phyloP scores from a whole-genome alignment of 331 rosid genomes.

The Quercus phellos region DNA sequence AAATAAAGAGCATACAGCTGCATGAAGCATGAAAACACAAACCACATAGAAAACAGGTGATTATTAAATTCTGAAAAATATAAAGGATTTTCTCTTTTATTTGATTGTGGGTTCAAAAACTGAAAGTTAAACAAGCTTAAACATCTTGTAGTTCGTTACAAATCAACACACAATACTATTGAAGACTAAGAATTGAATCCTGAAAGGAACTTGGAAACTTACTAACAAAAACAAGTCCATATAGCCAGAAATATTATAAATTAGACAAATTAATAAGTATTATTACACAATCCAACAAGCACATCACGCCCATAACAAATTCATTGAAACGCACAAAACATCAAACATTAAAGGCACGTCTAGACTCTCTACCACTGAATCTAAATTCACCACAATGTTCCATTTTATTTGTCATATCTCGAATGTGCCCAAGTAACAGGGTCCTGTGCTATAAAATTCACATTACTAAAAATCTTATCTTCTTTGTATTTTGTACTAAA shows the following conservation, averaged over 20 bases:
- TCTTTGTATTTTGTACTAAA: too few species aligned
- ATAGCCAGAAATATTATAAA: not conserved
- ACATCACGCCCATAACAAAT: not conserved
- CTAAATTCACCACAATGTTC: not conserved
- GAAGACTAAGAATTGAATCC: not conserved
- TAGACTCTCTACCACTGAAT: not conserved
- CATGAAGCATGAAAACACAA: not conserved
- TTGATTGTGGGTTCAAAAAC: not conserved
- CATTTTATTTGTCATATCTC: too few species aligned
- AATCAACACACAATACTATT: not conserved
- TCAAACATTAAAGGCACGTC: not conserved
- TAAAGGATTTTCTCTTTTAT: not conserved
- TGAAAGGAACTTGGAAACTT: not conserved
- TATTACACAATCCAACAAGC: not conserved
- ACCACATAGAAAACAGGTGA: not conserved
- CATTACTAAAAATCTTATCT: not conserved
- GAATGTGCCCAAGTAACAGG: not conserved
- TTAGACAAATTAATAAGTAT: not conserved
- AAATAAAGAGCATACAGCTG: constrained; percentile 16
- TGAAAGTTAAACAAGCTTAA: not conserved
- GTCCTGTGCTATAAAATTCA: not conserved
- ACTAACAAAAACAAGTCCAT: not conserved
- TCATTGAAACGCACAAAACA: not conserved
- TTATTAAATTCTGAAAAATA: not conserved
- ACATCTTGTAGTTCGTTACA: not conserved